These are phyloP conservation scores for Chloris gayana DNA, from an alignment of 176 grass and related monocot genomes.

Conservation along the genomic window DNA sequence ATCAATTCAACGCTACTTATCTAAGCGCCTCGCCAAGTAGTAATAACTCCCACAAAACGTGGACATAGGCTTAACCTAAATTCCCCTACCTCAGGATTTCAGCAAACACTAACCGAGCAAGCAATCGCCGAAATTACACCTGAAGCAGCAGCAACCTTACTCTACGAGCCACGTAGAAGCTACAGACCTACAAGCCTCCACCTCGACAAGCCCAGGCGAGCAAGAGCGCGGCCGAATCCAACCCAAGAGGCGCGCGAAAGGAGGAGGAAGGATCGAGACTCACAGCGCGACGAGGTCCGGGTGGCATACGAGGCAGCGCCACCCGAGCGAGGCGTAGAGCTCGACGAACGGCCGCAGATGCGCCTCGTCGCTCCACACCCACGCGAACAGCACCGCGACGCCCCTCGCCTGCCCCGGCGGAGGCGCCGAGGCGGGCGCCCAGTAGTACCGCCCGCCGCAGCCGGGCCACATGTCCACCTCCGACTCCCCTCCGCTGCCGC, in stretches of 20 bases:
- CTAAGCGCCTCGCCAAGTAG: background rate
- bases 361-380: constrained; percentile 87
- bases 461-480: constrained; percentile 72
- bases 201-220: background rate
- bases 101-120: background rate
- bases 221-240: background rate
- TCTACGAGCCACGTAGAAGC: background rate
- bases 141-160: background rate
- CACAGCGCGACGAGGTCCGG: constrained; percentile 85
- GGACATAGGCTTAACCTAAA: constrained; percentile 6
- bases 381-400: constrained; percentile 75
- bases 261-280: constrained; percentile 14
- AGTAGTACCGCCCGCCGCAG: constrained; percentile 74
- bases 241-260: background rate
- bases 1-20: background rate
- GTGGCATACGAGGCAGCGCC: constrained; percentile 86
- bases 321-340: constrained; percentile 87
- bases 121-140: background rate
- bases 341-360: constrained; percentile 77
- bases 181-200: background rate
- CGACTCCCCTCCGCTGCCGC: background rate
- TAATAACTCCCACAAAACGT: background rate
- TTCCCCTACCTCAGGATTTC: background rate
- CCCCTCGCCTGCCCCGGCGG: constrained; percentile 56
- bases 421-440: constrained; percentile 45